These are phyloP conservation scores for Hapsidospora chrysogenum DNA, from an alignment of 495 filamentous ascomycete genomes.

Conservation along the genomic window DNA sequence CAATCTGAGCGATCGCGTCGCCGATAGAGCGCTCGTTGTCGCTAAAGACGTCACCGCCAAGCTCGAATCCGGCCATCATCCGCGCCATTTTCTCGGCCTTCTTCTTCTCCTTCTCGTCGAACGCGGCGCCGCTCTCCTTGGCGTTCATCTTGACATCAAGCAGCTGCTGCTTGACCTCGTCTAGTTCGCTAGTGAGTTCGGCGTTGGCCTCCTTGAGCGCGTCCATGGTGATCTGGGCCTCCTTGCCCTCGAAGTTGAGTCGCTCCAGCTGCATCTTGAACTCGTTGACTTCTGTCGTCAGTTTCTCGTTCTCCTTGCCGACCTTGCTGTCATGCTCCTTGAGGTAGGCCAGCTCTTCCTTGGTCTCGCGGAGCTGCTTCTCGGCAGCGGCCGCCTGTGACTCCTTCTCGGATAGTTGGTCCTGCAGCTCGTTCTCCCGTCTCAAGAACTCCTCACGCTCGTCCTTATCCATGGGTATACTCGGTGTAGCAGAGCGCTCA, in stretches of 20 bases:
- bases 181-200: constrained; percentile 78
- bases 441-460: constrained; percentile 92
- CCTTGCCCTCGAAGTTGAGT: constrained; percentile 88
- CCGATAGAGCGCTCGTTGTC: constrained; percentile 76
- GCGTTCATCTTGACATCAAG: constrained; percentile 90
- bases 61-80: constrained; percentile 98
- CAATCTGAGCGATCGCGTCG: constrained; percentile 63
- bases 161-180: constrained; percentile 93
- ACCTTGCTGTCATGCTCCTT: constrained; percentile 70
- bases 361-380: constrained; percentile 57
- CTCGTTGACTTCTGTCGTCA: constrained; percentile 73
- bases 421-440: constrained; percentile 91
- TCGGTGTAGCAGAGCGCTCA: constrained; percentile 75
- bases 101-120: constrained; percentile 95
- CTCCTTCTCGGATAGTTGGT: constrained; percentile 88
- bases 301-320: constrained; percentile 71
- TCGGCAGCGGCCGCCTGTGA: constrained; percentile 62
- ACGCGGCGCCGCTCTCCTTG: constrained; percentile 70
- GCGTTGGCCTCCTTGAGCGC: constrained; percentile 87
- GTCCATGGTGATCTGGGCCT: constrained; percentile 94
- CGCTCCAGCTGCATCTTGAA: constrained; percentile 92
- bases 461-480: constrained; percentile 80
- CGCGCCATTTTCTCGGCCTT: constrained; percentile 98
- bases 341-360: constrained; percentile 63
- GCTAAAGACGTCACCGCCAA: constrained; percentile 77